Percentiles rank a stretch among this genome's conserved stretches.
phyloP scores from a whole-genome alignment of 345 rosid species.

The Camelina sativa region DNA sequence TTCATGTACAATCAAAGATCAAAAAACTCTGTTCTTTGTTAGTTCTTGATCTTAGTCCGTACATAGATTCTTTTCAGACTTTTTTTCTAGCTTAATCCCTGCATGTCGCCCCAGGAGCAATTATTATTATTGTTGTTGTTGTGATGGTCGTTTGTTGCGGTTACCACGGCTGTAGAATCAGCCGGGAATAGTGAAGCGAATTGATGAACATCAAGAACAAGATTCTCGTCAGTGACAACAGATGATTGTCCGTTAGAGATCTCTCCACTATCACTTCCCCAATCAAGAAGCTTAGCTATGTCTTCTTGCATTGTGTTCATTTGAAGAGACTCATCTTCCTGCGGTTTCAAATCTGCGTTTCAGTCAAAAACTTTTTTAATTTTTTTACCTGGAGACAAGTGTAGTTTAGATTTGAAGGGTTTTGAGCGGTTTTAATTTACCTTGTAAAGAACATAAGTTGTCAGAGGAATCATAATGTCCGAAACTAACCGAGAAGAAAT shows the following conservation, averaged over 20 bases:
- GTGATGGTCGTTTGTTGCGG: slow-evolving; percentile 26
- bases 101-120: slow-evolving; percentile 59
- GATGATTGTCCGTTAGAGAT: slow-evolving; percentile 66
- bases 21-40: slow-evolving; percentile 14
- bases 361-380: background rate
- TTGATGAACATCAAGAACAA: slow-evolving; percentile 66
- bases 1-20: slow-evolving; percentile 22
- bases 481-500: slow-evolving; percentile 42
- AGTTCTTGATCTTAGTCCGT: slow-evolving; percentile 20
- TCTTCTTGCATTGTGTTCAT: slow-evolving; percentile 55
- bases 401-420: background rate
- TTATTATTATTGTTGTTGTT: slow-evolving; percentile 38
- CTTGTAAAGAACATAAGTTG: slow-evolving; percentile 42
- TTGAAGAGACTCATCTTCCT: slow-evolving; percentile 51
- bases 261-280: slow-evolving; percentile 58
- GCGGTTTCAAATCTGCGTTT: slow-evolving; percentile 45
- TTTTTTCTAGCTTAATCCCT: slow-evolving; percentile 49
- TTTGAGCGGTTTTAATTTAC: slow-evolving; percentile 25
- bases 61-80: background rate
- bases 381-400: background rate
- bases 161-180: slow-evolving; percentile 41
- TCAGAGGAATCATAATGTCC: slow-evolving; percentile 43
- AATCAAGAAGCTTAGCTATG: slow-evolving; percentile 53
- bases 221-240: slow-evolving; percentile 55
- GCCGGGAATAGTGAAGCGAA: slow-evolving; percentile 56